Base-by-base conservation (phyloP, 2,329 filamentous ascomycete species). In the Arthrobotrys sphaeroides region DNA sequence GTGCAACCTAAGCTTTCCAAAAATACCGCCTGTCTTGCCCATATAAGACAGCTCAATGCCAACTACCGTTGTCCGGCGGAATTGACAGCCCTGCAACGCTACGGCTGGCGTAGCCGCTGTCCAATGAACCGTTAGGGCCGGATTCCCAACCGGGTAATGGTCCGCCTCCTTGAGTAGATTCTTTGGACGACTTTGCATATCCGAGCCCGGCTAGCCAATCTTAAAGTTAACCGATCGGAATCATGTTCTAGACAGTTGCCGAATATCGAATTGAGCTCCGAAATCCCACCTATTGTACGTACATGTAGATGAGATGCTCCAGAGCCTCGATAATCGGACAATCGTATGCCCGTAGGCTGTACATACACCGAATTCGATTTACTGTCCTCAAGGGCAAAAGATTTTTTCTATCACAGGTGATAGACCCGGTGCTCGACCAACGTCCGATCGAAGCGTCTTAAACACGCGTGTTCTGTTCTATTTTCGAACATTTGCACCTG, bases 1-100 rank as follows among this genome's bases (percentile, higher is more conserved):
- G 51, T 38, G 51, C 31, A 55, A 55, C 51, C 28, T 55, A 13
- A 55, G 24, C 18, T 55, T 36, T 55, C 31, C 18, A 55, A 55
- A 55, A 55, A 55, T 55, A 55, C 7, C 4, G 31, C 33, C 7
- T 38, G 51, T 24, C 31, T 24, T 22, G 22, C 28, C 51, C 51
- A 38, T 3, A n/a, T 55, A 31, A 38, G 49, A 53, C 49, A 53
- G 31, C 10, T n/a, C 31, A 22, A 38, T n/a, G 16, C 28, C 51
- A 9, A 31, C 13, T 36, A 16, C 51, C 51, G 31, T 28, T 22
- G 47, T 36, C 26, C 16, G 12, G 5, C 45, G 45, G 45, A 49
- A n/a, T 31, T 49, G 20, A 24, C 22, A 47, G 42, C 20, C 42
- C 7, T 47, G 42, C 42, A 24, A 10, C 5, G 18, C 12, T 45